phyloP scores from a whole-genome alignment of 257 asterid genomes.

The Solanum chmielewskii region DNA sequence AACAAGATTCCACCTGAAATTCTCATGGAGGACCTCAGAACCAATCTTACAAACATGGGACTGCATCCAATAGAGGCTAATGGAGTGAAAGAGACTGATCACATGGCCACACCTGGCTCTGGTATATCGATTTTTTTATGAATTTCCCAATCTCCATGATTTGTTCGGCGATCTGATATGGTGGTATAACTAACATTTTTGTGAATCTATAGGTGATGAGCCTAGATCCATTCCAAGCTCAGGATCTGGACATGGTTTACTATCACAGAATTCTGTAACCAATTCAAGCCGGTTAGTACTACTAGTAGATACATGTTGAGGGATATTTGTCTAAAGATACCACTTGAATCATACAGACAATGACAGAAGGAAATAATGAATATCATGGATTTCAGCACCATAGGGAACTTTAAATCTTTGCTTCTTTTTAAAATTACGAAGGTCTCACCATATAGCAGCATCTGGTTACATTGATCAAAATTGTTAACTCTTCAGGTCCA shows the following conservation, averaged over 20 bases:
- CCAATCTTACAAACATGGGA: conserved; percentile 19
- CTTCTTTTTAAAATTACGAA: background rate
- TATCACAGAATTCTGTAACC: conserved; percentile 45
- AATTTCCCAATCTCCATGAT: background rate
- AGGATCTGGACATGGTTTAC: conserved; percentile 54
- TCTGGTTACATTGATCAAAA: background rate
- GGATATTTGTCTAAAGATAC: background rate
- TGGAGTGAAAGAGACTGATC: conserved; percentile 24
- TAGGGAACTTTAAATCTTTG: background rate
- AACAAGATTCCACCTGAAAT: conserved; percentile 29
- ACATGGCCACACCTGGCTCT: conserved; percentile 58
- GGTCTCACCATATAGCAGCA: background rate
- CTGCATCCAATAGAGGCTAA: conserved; percentile 18
- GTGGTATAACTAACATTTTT: background rate
- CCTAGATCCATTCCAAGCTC: conserved; percentile 73
- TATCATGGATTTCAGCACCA: background rate
- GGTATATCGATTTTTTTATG: conserved; percentile 19
- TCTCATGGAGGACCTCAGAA: conserved; percentile 32
- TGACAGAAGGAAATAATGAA: background rate
- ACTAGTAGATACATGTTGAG: background rate
- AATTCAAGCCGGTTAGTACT: conserved; percentile 55
- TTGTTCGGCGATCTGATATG: background rate
- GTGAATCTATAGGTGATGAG: conserved; percentile 38
- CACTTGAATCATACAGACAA: background rate
- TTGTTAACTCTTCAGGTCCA: conserved; percentile 32